phyloP scores from a whole-genome alignment of 2,329 filamentous ascomycete species.

The Diaporthe caulivora region DNA sequence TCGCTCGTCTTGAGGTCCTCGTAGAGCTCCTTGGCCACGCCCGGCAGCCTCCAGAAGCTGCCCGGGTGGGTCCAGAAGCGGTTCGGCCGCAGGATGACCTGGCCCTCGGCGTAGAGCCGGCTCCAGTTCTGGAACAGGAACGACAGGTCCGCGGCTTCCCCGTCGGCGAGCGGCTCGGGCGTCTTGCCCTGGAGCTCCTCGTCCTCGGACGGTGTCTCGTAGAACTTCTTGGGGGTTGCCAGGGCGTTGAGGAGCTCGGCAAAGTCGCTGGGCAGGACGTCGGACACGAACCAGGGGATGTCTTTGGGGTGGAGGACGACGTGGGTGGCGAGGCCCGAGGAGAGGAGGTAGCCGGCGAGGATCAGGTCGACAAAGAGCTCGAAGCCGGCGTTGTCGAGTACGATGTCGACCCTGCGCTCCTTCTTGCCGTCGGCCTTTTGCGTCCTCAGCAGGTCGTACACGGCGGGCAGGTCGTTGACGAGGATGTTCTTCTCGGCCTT shows the following conservation, averaged over 20 bases:
- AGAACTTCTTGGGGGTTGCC: constrained; percentile 82
- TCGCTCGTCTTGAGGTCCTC: constrained; percentile 86
- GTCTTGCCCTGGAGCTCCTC: constrained; percentile 67
- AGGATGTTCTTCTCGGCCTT: constrained; percentile 91
- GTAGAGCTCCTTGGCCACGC: constrained; percentile 73
- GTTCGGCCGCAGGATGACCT: constrained; percentile 86
- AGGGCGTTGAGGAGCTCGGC: constrained; percentile 83
- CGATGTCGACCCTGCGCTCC: constrained; percentile 88
- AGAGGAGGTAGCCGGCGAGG: constrained; percentile 89
- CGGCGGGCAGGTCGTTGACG: constrained; percentile 79
- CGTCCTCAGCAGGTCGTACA: constrained; percentile 45
- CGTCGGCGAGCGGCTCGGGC: constrained; percentile 72
- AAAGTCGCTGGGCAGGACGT: constrained; percentile 91
- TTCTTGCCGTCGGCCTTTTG: constrained; percentile 50
- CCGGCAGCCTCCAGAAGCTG: constrained; percentile 89
- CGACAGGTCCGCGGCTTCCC: constrained; percentile 74
- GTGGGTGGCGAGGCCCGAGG: constrained; percentile 85
- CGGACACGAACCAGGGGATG: constrained; percentile 98
- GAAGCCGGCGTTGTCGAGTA: constrained; percentile 97
- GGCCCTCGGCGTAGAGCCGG: constrained; percentile 82
- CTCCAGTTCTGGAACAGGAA: constrained; percentile 90
- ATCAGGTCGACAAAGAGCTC: constrained; percentile 97
- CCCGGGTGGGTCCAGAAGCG: constrained; percentile 91
- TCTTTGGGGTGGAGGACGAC: constrained; percentile 93
- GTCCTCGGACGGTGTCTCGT: constrained; percentile 79